phyloP scores from a whole-genome alignment of 352 stramenopile species.

The Elongisporangium anandrum region DNA sequence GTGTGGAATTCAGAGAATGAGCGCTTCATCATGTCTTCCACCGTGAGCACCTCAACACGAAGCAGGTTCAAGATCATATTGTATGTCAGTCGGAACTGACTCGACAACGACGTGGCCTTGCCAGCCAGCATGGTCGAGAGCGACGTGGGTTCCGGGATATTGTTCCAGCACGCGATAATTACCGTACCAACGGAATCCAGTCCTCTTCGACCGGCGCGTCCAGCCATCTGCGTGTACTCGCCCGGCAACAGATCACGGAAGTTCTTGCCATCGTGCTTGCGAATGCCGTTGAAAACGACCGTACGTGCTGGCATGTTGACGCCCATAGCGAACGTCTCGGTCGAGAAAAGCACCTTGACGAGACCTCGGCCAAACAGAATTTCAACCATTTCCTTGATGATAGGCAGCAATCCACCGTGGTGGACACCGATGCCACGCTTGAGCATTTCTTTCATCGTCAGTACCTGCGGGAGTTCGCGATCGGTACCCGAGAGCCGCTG shows the following conservation, averaged over 20 bases:
- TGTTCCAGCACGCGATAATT: slow-evolving; percentile 96
- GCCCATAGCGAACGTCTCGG: slow-evolving; percentile 99
- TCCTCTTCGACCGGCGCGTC: slow-evolving; percentile 94
- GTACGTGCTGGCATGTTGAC: slow-evolving; percentile 98
- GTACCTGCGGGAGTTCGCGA: slow-evolving; percentile 96
- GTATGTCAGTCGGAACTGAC: slow-evolving; percentile 98
- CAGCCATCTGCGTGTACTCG: slow-evolving; percentile 97
- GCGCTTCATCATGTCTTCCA: slow-evolving; percentile 97
- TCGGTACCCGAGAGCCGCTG: slow-evolving; percentile 91
- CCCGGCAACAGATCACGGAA: slow-evolving; percentile 87
- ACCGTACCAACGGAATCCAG: slow-evolving; percentile 96
- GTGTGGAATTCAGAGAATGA: slow-evolving; percentile 96
- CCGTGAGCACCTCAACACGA: slow-evolving; percentile 83
- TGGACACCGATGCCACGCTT: slow-evolving; percentile 96
- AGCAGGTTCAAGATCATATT: slow-evolving; percentile 98
- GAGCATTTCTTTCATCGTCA: slow-evolving; percentile 96
- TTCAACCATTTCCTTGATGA: slow-evolving; percentile 99
- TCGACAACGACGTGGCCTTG: slow-evolving; percentile 92
- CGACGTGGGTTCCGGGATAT: slow-evolving; percentile 95
- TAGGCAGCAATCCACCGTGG: slow-evolving; percentile 96
- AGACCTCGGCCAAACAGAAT: slow-evolving; percentile 97
- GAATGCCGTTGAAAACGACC: slow-evolving; percentile 97
- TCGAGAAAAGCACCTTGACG: slow-evolving; percentile 98
- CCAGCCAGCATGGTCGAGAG: slow-evolving; percentile 95
- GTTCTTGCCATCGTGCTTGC: slow-evolving; percentile 96